Percentiles rank a stretch among this genome's conserved stretches.
Conservation (phyloP, 768 basidiomycete genomes). For the Leccinum longicurvipes region DNA sequence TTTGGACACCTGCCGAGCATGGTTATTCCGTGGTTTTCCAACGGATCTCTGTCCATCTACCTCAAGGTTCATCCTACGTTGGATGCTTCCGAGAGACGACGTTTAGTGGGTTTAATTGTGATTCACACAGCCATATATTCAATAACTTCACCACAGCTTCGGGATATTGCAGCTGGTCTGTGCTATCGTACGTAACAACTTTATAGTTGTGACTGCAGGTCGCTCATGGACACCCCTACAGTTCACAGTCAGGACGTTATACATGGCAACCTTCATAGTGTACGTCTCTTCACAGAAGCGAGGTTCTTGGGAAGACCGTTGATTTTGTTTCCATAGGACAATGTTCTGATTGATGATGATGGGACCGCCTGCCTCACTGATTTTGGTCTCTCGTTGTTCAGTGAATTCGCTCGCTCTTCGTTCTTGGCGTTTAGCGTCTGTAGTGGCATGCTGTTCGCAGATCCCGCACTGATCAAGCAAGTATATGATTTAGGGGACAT, state of each 20-base stretch:
- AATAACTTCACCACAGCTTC: slow-evolving; percentile 11
- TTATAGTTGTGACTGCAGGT: not conserved
- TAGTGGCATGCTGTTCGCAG: slow-evolving; percentile 48
- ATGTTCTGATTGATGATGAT: slow-evolving; percentile 41
- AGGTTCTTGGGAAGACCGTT: not conserved
- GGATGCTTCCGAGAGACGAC: not conserved
- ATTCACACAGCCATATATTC: not conserved
- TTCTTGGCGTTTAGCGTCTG: slow-evolving; percentile 31
- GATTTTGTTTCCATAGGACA: slow-evolving; percentile 22
- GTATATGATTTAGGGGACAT: not conserved
- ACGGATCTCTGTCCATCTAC: slow-evolving; percentile 27
- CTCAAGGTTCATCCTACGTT: not conserved
- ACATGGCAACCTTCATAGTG: slow-evolving; percentile 38
- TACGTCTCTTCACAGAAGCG: slow-evolving; percentile 6
- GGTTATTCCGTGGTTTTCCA: slow-evolving; percentile 32
- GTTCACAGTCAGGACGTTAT: slow-evolving; percentile 25
- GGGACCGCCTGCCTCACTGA: slow-evolving; percentile 46
- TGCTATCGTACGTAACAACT: slow-evolving; percentile 17
- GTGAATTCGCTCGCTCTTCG: slow-evolving; percentile 26
- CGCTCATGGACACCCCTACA: not conserved
- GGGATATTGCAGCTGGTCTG: slow-evolving; percentile 23
- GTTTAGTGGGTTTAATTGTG: slow-evolving; percentile 9
- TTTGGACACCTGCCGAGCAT: slow-evolving; percentile 31
- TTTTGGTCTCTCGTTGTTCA: slow-evolving; percentile 39
- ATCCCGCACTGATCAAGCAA: slow-evolving; percentile 29